Percentiles rank a stretch among this genome's conserved stretches.
Evolutionary conservation across 2,329 filamentous ascomycete species (phyloP).

Genomic region (Apiospora rasikravindrae): DNA sequence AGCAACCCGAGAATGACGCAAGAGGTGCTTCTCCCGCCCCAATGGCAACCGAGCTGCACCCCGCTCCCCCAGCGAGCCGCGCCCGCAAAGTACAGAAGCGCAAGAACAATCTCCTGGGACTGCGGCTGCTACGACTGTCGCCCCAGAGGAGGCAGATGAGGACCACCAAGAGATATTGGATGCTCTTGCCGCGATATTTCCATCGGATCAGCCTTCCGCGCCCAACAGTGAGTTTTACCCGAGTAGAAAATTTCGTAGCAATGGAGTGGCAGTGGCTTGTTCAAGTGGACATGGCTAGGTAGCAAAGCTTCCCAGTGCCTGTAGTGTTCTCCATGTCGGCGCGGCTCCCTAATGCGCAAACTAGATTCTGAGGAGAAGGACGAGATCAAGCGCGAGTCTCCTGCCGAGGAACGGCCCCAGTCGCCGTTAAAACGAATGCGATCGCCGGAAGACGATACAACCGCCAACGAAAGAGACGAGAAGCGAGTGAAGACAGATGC

Average conservation of each 20-base stretch:
- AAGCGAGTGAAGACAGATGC: conserved; percentile 37
- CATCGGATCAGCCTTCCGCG: neutral
- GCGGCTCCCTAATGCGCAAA: conserved; percentile 23
- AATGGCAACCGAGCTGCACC: neutral
- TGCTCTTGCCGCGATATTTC: neutral
- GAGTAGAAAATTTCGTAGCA: conserved; percentile 2
- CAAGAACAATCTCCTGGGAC: conserved; percentile 17
- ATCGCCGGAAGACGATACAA: conserved; percentile 26
- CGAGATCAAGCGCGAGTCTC: conserved; percentile 36
- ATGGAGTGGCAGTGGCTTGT: neutral
- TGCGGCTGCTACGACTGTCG: conserved; percentile 13
- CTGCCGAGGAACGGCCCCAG: conserved; percentile 23
- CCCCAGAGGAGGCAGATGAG: conserved; percentile 1
- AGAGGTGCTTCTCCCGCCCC: neutral
- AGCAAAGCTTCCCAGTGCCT: neutral
- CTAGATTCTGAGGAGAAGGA: conserved; percentile 36
- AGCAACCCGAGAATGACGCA: neutral
- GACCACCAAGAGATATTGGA: neutral
- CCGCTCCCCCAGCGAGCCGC: neutral
- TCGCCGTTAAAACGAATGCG: conserved; percentile 36
- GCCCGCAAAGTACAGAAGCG: neutral
- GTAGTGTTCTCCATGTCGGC: neutral
- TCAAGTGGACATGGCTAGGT: neutral
- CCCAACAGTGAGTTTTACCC: conserved; percentile 1
- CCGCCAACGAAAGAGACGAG: conserved; percentile 26